These are phyloP conservation scores for Crotalaria pallida DNA, from an alignment of 306 rosid genomes.

Conservation along the genomic window DNA sequence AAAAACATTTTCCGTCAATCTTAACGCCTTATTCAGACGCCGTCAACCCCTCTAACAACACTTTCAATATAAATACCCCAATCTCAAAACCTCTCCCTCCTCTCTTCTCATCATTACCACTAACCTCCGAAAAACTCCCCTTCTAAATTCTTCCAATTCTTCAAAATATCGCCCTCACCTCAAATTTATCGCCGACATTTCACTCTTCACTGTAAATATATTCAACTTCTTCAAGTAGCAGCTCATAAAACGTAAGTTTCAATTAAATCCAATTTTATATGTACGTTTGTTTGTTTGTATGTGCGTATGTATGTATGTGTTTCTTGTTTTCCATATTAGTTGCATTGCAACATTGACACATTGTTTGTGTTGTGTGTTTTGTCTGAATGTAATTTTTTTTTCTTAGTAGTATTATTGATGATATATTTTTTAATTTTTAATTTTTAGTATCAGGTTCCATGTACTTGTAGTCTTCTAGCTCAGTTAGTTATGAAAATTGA, in stretches of 20 bases:
- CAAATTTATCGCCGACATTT: not conserved
- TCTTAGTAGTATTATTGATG: no score
- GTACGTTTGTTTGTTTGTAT: no score
- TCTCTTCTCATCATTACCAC: not conserved
- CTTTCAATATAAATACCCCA: slow-evolving; percentile 39
- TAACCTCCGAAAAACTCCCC: not conserved
- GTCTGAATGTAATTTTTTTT: no score
- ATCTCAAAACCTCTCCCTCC: slow-evolving; percentile 14
- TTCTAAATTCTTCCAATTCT: not conserved
- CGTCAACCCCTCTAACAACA: slow-evolving; percentile 21
- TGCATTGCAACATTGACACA: no score
- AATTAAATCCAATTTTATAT: no score
- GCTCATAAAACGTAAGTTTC: not conserved
- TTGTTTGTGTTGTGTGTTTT: no score
- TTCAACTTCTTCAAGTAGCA: not conserved
- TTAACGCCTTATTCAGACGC: slow-evolving; percentile 29
- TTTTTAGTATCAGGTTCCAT: no score
- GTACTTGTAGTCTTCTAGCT: not conserved
- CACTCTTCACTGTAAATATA: no score
- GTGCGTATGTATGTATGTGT: no score
- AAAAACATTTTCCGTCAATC: slow-evolving; percentile 32
- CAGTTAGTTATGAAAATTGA: not conserved
- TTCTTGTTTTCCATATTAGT: no score
- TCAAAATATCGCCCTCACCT: not conserved
- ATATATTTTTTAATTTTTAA: no score